These are phyloP conservation scores for Gymnopus androsaceus DNA, from an alignment of 1,284 basidiomycete genomes.

Conservation along the genomic window DNA sequence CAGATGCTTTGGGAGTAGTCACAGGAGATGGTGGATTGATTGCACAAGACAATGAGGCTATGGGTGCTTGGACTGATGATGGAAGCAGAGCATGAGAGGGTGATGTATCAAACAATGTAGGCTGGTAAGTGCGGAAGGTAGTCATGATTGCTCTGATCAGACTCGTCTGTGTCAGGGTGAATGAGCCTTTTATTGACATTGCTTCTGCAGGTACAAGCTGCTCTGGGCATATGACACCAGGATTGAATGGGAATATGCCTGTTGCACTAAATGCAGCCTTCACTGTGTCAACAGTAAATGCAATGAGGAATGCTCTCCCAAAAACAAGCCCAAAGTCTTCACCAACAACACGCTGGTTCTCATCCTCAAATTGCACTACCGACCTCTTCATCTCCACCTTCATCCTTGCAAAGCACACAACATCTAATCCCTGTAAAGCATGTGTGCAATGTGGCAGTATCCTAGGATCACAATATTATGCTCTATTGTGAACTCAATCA, in stretches of 20 bases:
- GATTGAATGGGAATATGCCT: constrained; percentile 34
- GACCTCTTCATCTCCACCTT: constrained; percentile 21
- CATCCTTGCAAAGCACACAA: constrained; percentile 37
- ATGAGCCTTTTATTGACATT: constrained; percentile 25
- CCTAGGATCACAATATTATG: constrained; percentile 37
- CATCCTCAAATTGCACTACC: constrained; percentile 22
- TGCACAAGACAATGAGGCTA: background rate
- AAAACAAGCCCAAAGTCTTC: constrained; percentile 29
- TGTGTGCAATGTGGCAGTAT: constrained; percentile 45
- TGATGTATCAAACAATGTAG: constrained; percentile 14
- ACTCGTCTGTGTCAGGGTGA: constrained; percentile 26
- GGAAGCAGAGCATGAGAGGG: constrained; percentile 3
- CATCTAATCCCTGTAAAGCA: constrained; percentile 39
- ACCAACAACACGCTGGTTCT: constrained; percentile 15
- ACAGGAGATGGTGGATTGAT: too few species aligned
- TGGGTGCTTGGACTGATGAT: too few species aligned
- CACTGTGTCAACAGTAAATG: constrained; percentile 26
- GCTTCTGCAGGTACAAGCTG: constrained; percentile 28
- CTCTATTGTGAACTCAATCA: constrained; percentile 32
- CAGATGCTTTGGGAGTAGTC: too few species aligned
- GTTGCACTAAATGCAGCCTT: constrained; percentile 31
- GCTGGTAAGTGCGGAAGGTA: constrained; percentile 18
- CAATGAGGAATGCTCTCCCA: constrained; percentile 24
- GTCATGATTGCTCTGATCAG: constrained; percentile 24
- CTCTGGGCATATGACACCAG: constrained; percentile 23